These are phyloP conservation scores for Mucor sp. DNA, from an alignment of 371 early-diverging fungal species.

Conservation along the genomic window DNA sequence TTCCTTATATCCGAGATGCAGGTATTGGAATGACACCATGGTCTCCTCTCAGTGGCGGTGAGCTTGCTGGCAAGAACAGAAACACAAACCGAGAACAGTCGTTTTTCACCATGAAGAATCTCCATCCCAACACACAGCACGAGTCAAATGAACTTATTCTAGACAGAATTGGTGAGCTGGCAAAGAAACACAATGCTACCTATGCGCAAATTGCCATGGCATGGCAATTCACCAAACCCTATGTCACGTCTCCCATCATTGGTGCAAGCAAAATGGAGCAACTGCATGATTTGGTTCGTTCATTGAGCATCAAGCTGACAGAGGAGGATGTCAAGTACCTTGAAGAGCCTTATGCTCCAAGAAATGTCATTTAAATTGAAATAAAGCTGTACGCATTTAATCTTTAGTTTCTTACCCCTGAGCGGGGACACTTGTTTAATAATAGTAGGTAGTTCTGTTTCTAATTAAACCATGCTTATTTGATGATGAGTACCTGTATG, in stretches of 20 bases:
- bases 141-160: constrained; percentile 23
- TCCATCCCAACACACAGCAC: not conserved
- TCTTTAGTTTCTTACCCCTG: too few relatives aligned
- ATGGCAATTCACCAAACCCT: constrained; percentile 45
- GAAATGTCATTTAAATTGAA: too few relatives aligned
- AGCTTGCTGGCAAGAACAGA: constrained; percentile 38
- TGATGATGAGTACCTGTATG: too few relatives aligned
- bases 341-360: constrained; percentile 28
- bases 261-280: constrained; percentile 41
- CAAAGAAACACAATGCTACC: constrained; percentile 35
- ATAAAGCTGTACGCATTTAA: too few relatives aligned
- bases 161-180: constrained; percentile 46
- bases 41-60: constrained; percentile 53
- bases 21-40: constrained; percentile 54
- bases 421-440: too few relatives aligned
- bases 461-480: too few relatives aligned
- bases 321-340: constrained; percentile 40
- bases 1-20: constrained; percentile 48
- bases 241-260: constrained; percentile 45
- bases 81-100: not conserved
- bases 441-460: too few relatives aligned
- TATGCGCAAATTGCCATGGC: constrained; percentile 39
- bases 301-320: constrained; percentile 36
- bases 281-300: constrained; percentile 35
- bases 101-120: not conserved